Evolutionary conservation across 768 basidiomycete genomes (phyloP).

Genomic region (Xerocomellus intermedius): DNA sequence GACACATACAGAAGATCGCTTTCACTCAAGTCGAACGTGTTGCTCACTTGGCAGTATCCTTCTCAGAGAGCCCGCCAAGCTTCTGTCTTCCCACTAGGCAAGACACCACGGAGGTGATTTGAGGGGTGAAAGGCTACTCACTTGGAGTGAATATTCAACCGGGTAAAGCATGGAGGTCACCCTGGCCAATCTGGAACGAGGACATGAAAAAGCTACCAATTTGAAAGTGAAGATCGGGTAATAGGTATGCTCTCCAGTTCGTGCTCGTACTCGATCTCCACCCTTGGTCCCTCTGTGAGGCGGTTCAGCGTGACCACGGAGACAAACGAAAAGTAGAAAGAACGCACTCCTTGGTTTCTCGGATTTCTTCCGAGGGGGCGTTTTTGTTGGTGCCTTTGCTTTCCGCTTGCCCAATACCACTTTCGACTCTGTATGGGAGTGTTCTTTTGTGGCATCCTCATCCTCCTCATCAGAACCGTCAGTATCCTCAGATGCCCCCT

Average conservation of each 20-base stretch:
- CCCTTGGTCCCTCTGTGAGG: constrained; percentile 63
- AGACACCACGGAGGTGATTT: background rate
- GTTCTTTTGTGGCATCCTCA: constrained; percentile 38
- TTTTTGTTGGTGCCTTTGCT: constrained; percentile 40
- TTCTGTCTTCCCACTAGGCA: background rate
- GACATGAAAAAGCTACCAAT: constrained; percentile 43
- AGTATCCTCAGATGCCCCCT: constrained; percentile 37
- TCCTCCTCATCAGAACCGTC: constrained; percentile 43
- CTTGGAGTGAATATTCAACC: background rate
- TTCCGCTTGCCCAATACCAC: constrained; percentile 68
- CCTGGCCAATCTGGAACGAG: background rate
- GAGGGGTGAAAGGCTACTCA: background rate
- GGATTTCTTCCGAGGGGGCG: constrained; percentile 50
- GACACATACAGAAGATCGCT: background rate
- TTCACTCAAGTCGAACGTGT: background rate
- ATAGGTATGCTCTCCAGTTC: constrained; percentile 73
- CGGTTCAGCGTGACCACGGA: constrained; percentile 12
- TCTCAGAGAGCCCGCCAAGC: background rate
- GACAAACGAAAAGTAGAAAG: background rate
- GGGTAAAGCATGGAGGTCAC: background rate
- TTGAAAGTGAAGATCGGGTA: constrained; percentile 48
- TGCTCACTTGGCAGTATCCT: background rate
- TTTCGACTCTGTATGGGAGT: constrained; percentile 39
- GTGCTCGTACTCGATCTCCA: constrained; percentile 97
- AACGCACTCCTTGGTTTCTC: constrained; percentile 64